Percentiles rank a stretch among this genome's conserved stretches.
Conservation (phyloP, 2,329 filamentous ascomycete genomes). For the Setomelanomma holmii region DNA sequence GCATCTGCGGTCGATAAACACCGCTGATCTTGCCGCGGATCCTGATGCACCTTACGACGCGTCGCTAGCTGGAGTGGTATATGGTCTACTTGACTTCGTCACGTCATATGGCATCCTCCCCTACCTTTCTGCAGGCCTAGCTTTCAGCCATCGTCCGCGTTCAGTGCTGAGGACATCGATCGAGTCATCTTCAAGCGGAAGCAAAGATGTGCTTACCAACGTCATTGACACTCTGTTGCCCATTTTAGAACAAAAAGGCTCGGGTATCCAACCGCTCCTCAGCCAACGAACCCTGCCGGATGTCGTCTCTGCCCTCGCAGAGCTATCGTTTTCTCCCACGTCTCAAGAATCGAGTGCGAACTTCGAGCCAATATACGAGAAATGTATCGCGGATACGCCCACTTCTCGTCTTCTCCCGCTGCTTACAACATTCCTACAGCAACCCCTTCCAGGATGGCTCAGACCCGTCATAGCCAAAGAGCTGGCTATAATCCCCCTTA, state of each 20-base stretch:
- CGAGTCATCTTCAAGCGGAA: conserved; percentile 10
- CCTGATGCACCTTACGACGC: conserved; percentile 48
- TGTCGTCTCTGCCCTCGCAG: conserved; percentile 42
- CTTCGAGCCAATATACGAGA: conserved; percentile 28
- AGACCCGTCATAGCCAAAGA: conserved; percentile 62
- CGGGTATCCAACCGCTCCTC: conserved; percentile 46
- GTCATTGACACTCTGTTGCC: conserved; percentile 26
- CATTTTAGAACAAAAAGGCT: conserved; percentile 34
- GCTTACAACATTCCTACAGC: conserved; percentile 69
- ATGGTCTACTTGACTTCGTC: conserved; percentile 48
- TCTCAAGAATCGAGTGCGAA: conserved; percentile 9
- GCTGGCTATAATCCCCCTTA: conserved; percentile 67
- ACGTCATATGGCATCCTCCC: conserved; percentile 45
- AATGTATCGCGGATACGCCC: conserved; percentile 42
- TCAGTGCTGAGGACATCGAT: conserved; percentile 37
- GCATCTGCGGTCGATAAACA: conserved; percentile 44
- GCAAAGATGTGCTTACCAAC: conserved; percentile 20
- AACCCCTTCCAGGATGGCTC: conserved; percentile 68
- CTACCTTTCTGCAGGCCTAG: conserved; percentile 41
- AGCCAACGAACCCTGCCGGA: conserved; percentile 45
- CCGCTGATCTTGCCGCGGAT: conserved; percentile 38
- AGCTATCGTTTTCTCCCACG: conserved; percentile 43
- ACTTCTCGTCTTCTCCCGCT: conserved; percentile 66
- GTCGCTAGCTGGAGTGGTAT: conserved; percentile 46
- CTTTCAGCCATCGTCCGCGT: conserved; percentile 41